These are phyloP conservation scores for Wolfiporia cocos DNA, from an alignment of 1,284 basidiomycete species.

Conservation along the genomic window DNA sequence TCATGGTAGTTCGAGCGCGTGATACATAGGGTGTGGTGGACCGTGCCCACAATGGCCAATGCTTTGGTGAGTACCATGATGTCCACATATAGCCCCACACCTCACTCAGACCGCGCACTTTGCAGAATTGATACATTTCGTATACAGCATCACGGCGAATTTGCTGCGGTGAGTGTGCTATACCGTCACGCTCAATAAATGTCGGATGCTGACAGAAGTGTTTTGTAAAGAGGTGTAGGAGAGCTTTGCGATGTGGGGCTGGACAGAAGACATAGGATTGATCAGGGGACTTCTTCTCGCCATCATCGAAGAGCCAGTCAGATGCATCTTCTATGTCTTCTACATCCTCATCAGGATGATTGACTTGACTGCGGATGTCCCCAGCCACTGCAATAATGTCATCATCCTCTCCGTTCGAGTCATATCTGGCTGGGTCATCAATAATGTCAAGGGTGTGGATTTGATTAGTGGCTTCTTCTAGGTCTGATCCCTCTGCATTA, in stretches of 20 bases:
- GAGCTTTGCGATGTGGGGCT: not conserved
- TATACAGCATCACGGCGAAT: no score
- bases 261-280: not conserved
- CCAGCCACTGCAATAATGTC: no score
- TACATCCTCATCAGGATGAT: not conserved
- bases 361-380: no score
- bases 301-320: not conserved
- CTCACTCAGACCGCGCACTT: not conserved
- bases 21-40: not conserved
- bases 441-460: no score
- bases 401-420: not conserved
- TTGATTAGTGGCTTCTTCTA: no score
- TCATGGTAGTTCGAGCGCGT: not conserved
- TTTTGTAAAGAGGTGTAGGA: not conserved
- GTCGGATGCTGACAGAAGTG: no score
- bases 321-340: not conserved
- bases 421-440: no score
- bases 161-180: no score
- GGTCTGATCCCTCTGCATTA: no score
- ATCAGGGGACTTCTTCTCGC: not conserved
- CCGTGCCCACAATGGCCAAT: not conserved
- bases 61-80: not conserved
- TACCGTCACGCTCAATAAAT: no score
- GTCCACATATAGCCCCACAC: conserved; percentile 1
- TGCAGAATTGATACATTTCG: not conserved